phyloP scores from a whole-genome alignment of 2,329 filamentous ascomycete species.

The Colletotrichum sp. region DNA sequence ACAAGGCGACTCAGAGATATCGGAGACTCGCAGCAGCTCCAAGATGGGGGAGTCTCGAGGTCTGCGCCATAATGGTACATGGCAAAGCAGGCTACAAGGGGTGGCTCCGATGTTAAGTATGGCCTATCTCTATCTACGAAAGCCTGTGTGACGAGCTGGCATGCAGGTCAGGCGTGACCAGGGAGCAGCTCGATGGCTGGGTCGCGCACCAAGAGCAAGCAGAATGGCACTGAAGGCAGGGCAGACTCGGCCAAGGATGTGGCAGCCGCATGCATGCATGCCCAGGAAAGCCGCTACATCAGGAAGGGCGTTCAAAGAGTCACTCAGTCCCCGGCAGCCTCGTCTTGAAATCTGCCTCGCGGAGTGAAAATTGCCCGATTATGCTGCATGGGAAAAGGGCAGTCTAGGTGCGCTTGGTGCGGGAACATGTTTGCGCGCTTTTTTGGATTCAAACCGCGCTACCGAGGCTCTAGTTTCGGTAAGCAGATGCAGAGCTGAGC shows the following conservation, averaged over 20 bases:
- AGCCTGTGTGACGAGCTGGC: background rate
- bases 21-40: background rate
- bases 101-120: slow-evolving; percentile 2
- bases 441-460: background rate
- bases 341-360: slow-evolving; percentile 7
- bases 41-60: background rate
- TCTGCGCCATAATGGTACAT: background rate
- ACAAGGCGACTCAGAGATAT: background rate
- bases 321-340: background rate
- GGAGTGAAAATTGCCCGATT: background rate
- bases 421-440: background rate
- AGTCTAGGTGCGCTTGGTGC: background rate
- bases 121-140: background rate
- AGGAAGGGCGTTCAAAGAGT: background rate
- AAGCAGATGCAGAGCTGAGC: background rate
- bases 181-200: background rate
- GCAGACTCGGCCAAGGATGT: background rate
- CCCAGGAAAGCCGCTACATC: background rate
- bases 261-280: slow-evolving; percentile 2
- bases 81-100: background rate
- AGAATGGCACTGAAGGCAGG: background rate
- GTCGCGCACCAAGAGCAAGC: background rate
- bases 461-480: background rate
- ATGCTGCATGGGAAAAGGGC: background rate
- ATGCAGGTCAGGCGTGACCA: background rate